These are phyloP conservation scores for Potentilla sterilis DNA, from an alignment of 306 rosid species.

Conservation along the genomic window DNA sequence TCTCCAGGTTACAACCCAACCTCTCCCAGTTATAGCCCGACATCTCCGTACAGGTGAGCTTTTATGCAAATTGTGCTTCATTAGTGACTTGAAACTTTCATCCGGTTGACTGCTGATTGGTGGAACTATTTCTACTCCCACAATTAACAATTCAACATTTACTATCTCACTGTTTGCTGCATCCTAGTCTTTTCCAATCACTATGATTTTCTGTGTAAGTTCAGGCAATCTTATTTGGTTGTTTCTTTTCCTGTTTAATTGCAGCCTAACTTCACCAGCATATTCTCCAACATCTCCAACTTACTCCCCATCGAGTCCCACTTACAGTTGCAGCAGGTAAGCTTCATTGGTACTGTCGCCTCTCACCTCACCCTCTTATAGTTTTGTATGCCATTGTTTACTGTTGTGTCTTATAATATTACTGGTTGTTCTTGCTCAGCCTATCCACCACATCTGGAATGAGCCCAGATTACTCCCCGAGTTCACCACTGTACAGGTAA, in stretches of 20 bases:
- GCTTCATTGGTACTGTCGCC: conserved; percentile 14
- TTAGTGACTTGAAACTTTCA: conserved; percentile 1
- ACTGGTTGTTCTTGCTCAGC: conserved; percentile 36
- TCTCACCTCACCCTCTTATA: neutral
- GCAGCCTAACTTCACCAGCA: conserved; percentile 92
- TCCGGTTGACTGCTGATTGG: neutral
- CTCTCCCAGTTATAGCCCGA: conserved; percentile 62
- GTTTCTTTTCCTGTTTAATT: conserved; percentile 20
- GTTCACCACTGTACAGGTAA: conserved; percentile 87
- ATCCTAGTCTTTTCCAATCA: conserved; percentile 9
- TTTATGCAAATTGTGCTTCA: conserved; percentile 1
- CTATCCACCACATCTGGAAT: conserved; percentile 67
- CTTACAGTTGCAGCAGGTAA: conserved; percentile 92
- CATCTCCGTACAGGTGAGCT: conserved; percentile 86
- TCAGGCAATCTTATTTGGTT: conserved; percentile 15
- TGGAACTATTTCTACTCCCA: too few species aligned
- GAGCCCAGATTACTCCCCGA: conserved; percentile 83
- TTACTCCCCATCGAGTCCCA: conserved; percentile 93
- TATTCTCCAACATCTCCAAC: conserved; percentile 98
- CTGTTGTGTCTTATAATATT: conserved; percentile 4
- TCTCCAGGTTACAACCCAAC: conserved; percentile 41
- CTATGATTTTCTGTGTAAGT: neutral
- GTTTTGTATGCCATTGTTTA: neutral
- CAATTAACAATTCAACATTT: neutral
- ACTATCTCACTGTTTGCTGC: neutral